Base-by-base conservation (phyloP, 805 yeast genomes). In the Priceomyces haplophilus region DNA sequence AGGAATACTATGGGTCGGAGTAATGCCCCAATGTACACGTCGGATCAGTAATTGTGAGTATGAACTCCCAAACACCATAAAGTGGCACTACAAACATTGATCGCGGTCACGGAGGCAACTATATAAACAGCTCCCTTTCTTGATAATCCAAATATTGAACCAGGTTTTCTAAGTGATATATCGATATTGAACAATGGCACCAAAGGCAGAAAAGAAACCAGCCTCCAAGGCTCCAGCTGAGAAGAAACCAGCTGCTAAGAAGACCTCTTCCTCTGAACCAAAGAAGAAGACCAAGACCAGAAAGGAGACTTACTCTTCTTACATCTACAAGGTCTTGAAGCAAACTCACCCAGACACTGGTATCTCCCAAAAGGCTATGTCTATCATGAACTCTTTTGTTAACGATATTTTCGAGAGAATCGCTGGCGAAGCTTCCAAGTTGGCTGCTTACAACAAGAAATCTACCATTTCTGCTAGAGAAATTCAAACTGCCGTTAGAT, bases 341-440 rank as follows among this genome's bases (percentile, higher is more conserved):
- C 97, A 91, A 81, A 90, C 97, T 51, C 98, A 91, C 76, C 98
- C 97, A 73, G 97, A 91, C 73, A 91, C 98, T 52, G 98, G 97
- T 88, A 91, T 91, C 70, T 90, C 98, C 61, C 96, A 89, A 77
- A 87, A 88, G 71, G 96, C 98, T 54, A 91, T 91, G 96, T 88
- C 96, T 55, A 91, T 91, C 72, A 84, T 91, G 91, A 91, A 91
- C 86, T 91, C 97, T 34, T 91, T 91, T 61, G 97, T 91, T 59
- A 90, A 89, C 77, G 97, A 91, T 75, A 88, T 90, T 68, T 91
- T 90, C 67, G 97, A 90, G 80, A 90, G 98, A 80, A 86, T 91
- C 62, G 97, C 97, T 60, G 75, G 91, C 61, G 97, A 90, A 79
- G 97, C 97, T 61, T 90, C 97, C 56, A 91, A 90, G 78, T 83